Evolutionary conservation across 257 asterid species (phyloP), one percentile per base, ranked within the genome.

Genomic region (Datura wrightii): DNA sequence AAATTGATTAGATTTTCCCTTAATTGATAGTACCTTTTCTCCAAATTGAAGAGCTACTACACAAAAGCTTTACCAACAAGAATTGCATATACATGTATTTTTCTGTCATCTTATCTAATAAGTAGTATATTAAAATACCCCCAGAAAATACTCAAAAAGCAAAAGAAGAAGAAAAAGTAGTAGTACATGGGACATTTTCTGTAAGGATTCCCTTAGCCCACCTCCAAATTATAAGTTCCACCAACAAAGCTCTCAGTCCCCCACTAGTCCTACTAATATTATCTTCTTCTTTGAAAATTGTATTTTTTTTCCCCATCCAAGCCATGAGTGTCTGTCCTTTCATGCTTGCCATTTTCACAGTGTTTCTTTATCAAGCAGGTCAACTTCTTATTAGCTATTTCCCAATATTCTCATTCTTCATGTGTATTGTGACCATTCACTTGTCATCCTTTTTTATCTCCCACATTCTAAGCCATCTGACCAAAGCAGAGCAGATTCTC

Each of bases 181-280:
- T 9, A 16, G 37, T 78, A 82, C 53, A 80, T 31, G 83, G 83
- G 66, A 37, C 70, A 41, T 85, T 81, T 82, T 85, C 72, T 76
- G 52, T 81, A 81, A 76, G 79, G 85, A 84, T 79, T 86, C 85
- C 83, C 56, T 16, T 70, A 39, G 85, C 85, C 86, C 89, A 84
- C 88, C 46, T 39, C 39, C 54, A 62, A 59, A 58, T 36, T 54
- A 54, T 41, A 67, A 56, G 53, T 54, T 70, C 82, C 76, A 69
- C 79, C 83, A 83, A 76, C 62, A 56, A 55, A 76, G 70, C 24
- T 65, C 55, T 78, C 82, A 15, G 81, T 63, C 37, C 18, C 42
- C 86, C 82, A 55, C 62, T 83, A 83, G 79, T 79, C 81, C 65
- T 39, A 60, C 85, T 46, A 24, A 24, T 24, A 48, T 48, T 74